These are phyloP conservation scores for Phytophthora sp. DNA, from an alignment of 352 stramenopile genomes.

Conservation along the genomic window DNA sequence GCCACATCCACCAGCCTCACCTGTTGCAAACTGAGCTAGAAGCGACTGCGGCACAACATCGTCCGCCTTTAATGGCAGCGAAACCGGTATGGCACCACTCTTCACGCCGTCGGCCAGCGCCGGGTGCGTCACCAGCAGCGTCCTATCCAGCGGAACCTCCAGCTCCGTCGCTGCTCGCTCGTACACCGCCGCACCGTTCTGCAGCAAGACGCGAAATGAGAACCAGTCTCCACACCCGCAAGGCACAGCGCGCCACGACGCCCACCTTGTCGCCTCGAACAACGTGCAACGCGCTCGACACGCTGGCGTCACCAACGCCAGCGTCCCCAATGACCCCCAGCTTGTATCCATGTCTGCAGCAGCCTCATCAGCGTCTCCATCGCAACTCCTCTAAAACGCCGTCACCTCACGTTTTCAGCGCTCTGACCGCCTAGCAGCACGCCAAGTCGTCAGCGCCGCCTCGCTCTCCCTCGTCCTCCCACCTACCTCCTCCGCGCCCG, in stretches of 20 bases:
- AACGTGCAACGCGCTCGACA: conserved; percentile 30
- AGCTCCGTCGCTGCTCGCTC: conserved; percentile 18
- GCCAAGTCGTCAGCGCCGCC: background rate
- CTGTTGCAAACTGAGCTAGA: conserved; percentile 25
- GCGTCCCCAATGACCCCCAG: conserved; percentile 38
- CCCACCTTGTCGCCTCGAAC: conserved; percentile 5
- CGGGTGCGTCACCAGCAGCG: conserved; percentile 35
- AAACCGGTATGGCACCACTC: conserved; percentile 9
- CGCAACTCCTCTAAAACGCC: background rate
- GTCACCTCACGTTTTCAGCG: conserved; percentile 29
- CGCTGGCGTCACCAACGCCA: background rate
- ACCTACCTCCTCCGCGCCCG: conserved; percentile 27
- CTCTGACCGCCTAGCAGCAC: conserved; percentile 23
- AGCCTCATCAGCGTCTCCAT: background rate
- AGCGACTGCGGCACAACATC: background rate
- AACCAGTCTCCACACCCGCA: background rate
- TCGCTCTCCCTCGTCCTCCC: too few species aligned
- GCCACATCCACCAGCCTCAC: background rate
- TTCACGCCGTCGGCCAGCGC: background rate
- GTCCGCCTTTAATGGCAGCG: conserved; percentile 4
- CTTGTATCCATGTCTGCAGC: conserved; percentile 42
- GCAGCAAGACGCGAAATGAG: background rate
- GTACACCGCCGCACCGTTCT: conserved; percentile 23
- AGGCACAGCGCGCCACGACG: too few species aligned
- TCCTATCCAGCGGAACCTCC: conserved; percentile 30